Evolutionary conservation across 768 basidiomycete species (phyloP).

Genomic region (Lactifluus subvellereus): DNA sequence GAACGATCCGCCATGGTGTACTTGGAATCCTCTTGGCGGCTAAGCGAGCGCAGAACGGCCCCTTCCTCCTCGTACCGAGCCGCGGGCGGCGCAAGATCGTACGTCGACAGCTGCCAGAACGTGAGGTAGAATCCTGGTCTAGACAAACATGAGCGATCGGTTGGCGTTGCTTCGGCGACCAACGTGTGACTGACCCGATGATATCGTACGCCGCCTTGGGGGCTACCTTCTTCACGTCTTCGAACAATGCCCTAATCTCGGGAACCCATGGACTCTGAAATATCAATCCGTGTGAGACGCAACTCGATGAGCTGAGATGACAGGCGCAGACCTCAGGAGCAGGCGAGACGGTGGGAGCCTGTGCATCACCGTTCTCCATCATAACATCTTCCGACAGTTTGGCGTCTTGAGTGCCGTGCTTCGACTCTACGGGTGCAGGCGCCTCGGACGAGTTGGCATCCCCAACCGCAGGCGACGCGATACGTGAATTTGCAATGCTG

Average conservation of each 20-base stretch:
- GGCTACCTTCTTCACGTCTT: constrained; percentile 66
- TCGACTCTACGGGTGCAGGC: neutral
- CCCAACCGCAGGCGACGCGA: constrained; percentile 53
- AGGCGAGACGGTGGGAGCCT: constrained; percentile 12
- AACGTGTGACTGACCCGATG: constrained; percentile 55
- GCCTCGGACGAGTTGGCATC: constrained; percentile 13
- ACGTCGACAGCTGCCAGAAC: constrained; percentile 94
- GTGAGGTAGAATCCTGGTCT: constrained; percentile 92
- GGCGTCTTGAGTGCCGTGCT: constrained; percentile 6
- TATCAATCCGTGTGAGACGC: neutral
- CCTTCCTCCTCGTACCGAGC: constrained; percentile 77
- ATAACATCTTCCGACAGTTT: constrained; percentile 34
- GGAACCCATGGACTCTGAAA: constrained; percentile 73
- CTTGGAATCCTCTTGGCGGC: constrained; percentile 62
- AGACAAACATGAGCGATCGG: constrained; percentile 8
- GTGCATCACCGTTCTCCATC: constrained; percentile 50
- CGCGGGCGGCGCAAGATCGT: constrained; percentile 78
- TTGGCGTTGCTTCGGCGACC: constrained; percentile 14
- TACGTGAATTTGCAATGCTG: constrained; percentile 45
- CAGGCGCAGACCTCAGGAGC: constrained; percentile 3
- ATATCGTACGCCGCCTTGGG: constrained; percentile 58
- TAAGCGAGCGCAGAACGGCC: constrained; percentile 50
- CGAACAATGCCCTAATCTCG: constrained; percentile 64
- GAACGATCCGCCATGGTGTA: constrained; percentile 66
- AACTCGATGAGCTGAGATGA: neutral